Base-by-base conservation (phyloP, 805 yeast species). In the Spathaspora arborariae region DNA sequence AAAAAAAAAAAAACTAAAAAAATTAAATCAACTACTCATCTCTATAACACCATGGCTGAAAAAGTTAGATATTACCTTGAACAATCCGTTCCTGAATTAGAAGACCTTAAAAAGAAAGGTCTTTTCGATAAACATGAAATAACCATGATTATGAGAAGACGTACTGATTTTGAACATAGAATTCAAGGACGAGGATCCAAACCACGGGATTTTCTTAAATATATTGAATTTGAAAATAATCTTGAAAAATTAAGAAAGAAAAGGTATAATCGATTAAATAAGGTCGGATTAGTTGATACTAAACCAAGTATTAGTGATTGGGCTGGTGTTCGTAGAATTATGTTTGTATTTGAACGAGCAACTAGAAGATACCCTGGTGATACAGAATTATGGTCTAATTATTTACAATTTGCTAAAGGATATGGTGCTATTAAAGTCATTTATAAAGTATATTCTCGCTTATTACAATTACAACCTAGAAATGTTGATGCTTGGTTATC, bases 121-220 rank as follows among this genome's bases (percentile, higher is more conserved):
- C 73, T 94, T 4, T 94, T 94, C 64, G 84, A 82, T 37, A 86
- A 86, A 56, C 79, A 79, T 55, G 99, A 94, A 66, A 81, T 90
- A 53, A 82, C 84, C 36, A 76, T 78, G 72, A 85, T 94, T 45
- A 88, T 92, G 89, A 84, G 94, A 68, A 80, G 90, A 60, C 79
- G 99, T 69, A 92, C 97, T 0, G 97, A 91, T 66, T 94, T 90
- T 57, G 99, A 94, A 67, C 96, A 94, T 63, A 70, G 96, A 47
- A 79, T 94, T 45, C 79, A 80, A 39, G 88, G 96, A 38, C 77
- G 98, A 64, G 96, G 94, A 1, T 80, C 91, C 10, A 82, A 78
- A 52, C 79, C 88, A 2, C 69, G 79, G 45, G 98, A 92, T 63
- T 95, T 82, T 59, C 61, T 88, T 46, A 78, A 79, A 55, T 94